Base-by-base conservation (phyloP, 768 basidiomycete genomes). In the Pleurotus ostreatus region DNA sequence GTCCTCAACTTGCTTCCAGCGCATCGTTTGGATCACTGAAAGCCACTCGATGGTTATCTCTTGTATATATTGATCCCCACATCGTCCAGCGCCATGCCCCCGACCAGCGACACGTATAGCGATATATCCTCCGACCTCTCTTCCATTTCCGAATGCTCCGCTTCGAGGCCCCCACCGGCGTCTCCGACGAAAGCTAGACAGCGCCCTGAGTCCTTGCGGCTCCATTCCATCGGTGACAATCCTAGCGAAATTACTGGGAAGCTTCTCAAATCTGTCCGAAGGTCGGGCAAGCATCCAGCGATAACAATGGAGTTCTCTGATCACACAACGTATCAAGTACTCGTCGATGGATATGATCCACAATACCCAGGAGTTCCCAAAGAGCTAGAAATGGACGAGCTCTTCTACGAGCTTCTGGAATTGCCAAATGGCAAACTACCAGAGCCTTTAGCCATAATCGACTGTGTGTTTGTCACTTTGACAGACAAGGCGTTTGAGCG, bases 311-410 rank as follows among this genome's bases (percentile, higher is more conserved):
- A 73, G 53, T 82, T 80, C 57, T 58, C 71, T 39, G 80, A 81
- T 61, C 61, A 70, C 12, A 73, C 74, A 3, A 59, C 67, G 15
- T 75, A 73, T 55, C 79, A 81, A 62, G 67, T 86, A 49, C 77
- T 78, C n/a, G 78, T 86, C 38, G 84, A 84, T 48, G 85, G 85
- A 2, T 86, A 86, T 65, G 71, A 83, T 60, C 84, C 85, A 1
- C 57, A 68, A 12, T 74, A 79, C 62, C 78, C 70, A 34, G 84
- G 84, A 49, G 65, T 85, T 43, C 83, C 84, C 8, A 85, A 85
- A 67, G 71, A 70, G 41, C 73, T 86, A 48, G 85, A 85, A 69
- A 82, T 77, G 74, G 71, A 77, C 18, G 66, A 72, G 0, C 65
- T 79, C 46, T 71, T 85, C 39, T 60, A 66, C 53, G 63, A 61